phyloP scores from a whole-genome alignment of 495 filamentous ascomycete genomes.

The Darksidea phi region DNA sequence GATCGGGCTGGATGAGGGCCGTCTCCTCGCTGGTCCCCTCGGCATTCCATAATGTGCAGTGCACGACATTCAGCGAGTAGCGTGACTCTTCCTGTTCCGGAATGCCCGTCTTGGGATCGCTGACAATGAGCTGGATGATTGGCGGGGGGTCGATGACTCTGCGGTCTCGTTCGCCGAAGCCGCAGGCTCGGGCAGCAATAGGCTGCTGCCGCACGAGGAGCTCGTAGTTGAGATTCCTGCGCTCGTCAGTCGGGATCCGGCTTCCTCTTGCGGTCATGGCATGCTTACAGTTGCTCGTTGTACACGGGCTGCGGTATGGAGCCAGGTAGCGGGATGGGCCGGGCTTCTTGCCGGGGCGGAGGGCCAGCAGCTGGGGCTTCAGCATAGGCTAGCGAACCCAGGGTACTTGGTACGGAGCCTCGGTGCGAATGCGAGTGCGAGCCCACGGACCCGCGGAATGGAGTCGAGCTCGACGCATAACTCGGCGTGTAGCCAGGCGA shows the following conservation, averaged over 20 bases:
- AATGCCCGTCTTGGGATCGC: constrained; percentile 57
- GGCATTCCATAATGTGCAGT: constrained; percentile 73
- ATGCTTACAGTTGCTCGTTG: constrained; percentile 36
- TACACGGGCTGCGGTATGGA: constrained; percentile 35
- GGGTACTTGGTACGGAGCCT: constrained; percentile 25
- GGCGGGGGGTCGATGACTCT: constrained; percentile 93
- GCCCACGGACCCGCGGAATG: constrained; percentile 35
- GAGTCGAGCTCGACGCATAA: constrained; percentile 35
- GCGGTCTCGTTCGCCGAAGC: constrained; percentile 89
- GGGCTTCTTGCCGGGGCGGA: constrained; percentile 27
- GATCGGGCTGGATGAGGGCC: constrained; percentile 44
- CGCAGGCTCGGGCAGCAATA: constrained; percentile 83
- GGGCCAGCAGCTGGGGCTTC: constrained; percentile 27
- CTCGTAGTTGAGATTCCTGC: constrained; percentile 42
- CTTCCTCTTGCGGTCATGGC: neutral
- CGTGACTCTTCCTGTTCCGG: constrained; percentile 61
- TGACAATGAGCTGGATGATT: constrained; percentile 81
- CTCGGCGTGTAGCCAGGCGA: constrained; percentile 40
- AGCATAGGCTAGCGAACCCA: constrained; percentile 30
- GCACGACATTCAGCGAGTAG: constrained; percentile 77
- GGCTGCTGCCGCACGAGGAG: constrained; percentile 87
- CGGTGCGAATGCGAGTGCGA: constrained; percentile 29
- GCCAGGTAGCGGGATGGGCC: constrained; percentile 30
- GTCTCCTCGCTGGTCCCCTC: constrained; percentile 61
- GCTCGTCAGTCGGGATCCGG: constrained; percentile 11